Base-by-base conservation (phyloP, 169 alveolate species). In the Ichthyophthirius multifiliis region DNA sequence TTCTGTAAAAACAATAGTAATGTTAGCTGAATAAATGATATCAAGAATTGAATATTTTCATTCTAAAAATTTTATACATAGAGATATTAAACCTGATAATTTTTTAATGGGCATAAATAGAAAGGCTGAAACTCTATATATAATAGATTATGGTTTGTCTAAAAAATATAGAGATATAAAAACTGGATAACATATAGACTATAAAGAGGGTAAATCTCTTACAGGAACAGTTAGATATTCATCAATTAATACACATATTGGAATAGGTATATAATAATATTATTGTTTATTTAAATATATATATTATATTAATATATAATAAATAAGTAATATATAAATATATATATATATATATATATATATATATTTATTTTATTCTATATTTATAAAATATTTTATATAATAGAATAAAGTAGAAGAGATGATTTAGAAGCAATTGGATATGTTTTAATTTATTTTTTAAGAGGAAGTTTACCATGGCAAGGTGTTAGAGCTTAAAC, bases 61-160 rank as follows among this genome's bases (percentile, higher is more conserved):
- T 83, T 65, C 90, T 23, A 86, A 90, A 62, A 78, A 90, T 64
- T 89, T 92, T 48, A 71, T 92, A 30, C 95, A 92, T 46, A 87
- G 97, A 89, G 97, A 94, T 84, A 90, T 94, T 23, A 94, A 94
- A 76, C 96, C 96, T 15, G 97, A 91, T 65, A 94, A 94, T 73
- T 88, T 94, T 74, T 83, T 94, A 23, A 88, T 94, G 74, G 96
- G 94, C 32, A 62, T 84, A n/a, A 89, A 89, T 23, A 90, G 83
- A 45, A 89, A 87, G 37, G 83, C 87, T 47, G 83, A 83, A 64
- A 37, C 48, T 34, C 75, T 92, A 3, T 87, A 85, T 82, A 27
- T 88, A 6, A 87, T 92, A 45, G 96, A 92, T 75, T 92, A 81
- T 41, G 96, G 96, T 31, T 67, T 92, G 23, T 78, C 94, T 13